These are phyloP conservation scores for Yarrowia hollandica DNA, from an alignment of 805 yeast genomes.

Conservation along the genomic window DNA sequence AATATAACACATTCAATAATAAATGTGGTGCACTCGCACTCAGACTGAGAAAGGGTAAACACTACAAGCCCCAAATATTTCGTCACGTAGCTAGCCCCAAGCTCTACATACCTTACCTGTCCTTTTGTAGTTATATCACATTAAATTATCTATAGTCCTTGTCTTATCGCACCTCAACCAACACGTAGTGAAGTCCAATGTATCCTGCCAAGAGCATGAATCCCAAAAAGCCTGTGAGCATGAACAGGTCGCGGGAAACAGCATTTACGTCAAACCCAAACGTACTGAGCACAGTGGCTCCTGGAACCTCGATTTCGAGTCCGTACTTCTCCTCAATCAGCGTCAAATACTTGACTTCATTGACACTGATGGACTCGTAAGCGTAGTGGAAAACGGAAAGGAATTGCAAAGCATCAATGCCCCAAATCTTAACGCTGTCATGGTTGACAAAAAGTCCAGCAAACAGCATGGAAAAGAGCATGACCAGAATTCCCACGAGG, in stretches of 20 bases:
- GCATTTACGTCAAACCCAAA: constrained; percentile 91
- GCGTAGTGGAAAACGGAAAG: constrained; percentile 93
- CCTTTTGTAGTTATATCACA: neutral
- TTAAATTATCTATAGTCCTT: constrained; percentile 15
- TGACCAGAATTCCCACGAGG: constrained; percentile 77
- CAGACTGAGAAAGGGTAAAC: no score
- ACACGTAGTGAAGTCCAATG: constrained; percentile 65
- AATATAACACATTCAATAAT: no score
- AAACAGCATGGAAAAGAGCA: constrained; percentile 82
- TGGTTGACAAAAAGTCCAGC: constrained; percentile 93
- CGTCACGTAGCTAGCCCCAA: no score
- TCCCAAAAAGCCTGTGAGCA: constrained; percentile 57
- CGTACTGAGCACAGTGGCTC: constrained; percentile 92
- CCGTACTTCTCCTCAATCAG: constrained; percentile 89
- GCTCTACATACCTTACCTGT: no score
- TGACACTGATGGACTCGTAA: constrained; percentile 86
- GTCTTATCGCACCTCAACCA: constrained; percentile 67
- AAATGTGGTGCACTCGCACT: no score
- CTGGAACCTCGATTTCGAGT: constrained; percentile 91
- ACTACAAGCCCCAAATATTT: no score
- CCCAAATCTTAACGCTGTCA: constrained; percentile 65
- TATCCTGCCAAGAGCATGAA: constrained; percentile 71
- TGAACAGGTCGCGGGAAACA: constrained; percentile 62
- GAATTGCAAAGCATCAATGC: constrained; percentile 56
- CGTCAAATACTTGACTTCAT: constrained; percentile 85